Base-by-base conservation (phyloP, 2,329 filamentous ascomycete genomes). In the Gnomoniopsis sp. region DNA sequence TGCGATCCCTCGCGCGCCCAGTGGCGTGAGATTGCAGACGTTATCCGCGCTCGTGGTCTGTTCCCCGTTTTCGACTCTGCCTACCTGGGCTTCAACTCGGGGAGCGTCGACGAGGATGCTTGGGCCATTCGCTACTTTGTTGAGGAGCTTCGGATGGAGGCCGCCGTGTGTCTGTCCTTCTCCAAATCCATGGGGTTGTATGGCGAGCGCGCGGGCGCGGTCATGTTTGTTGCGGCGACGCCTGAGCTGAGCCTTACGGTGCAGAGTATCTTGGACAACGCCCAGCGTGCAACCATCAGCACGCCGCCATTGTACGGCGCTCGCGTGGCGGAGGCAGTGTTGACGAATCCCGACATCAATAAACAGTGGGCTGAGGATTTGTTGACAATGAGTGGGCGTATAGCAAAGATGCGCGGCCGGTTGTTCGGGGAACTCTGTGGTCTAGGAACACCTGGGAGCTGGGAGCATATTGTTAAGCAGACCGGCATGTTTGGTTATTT, bases 91-190 rank as follows among this genome's bases (percentile, higher is more conserved):
- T 70, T 72, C 62, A 67, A 65, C 51, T 68, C 68, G 11, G 70
- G 70, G 7, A 61, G 57, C 19, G 57, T 70, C 11, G 68, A 70
- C 57, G 62, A 66, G 43, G 70, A 72, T 62, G 67, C 68, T 21
- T 71, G 66, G 64, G 64, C 69, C 1, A 66, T 72, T 34, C 65
- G 66, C 11, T 58, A 68, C 54, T 71, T 72, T 43, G 64, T 72
- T 17, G 68, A 72, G 15, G 68, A 70, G 26, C 63, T 73, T 8
- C 65, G 66, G 1, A 66, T 78, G 58, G 83, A 86, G 68, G 75
- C 82, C 4, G 79, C 80, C 53, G 72, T 87, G 3, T 82, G 81
- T 51, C 76, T 85, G 67, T 87, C 84, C 0, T 87, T 86, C 64
- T 82, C 84, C 2, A 87, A 87, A 73, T 84, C 79, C 68, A 83